Base-by-base conservation (phyloP, 345 rosid species). In the Aurinia saxatilis region DNA sequence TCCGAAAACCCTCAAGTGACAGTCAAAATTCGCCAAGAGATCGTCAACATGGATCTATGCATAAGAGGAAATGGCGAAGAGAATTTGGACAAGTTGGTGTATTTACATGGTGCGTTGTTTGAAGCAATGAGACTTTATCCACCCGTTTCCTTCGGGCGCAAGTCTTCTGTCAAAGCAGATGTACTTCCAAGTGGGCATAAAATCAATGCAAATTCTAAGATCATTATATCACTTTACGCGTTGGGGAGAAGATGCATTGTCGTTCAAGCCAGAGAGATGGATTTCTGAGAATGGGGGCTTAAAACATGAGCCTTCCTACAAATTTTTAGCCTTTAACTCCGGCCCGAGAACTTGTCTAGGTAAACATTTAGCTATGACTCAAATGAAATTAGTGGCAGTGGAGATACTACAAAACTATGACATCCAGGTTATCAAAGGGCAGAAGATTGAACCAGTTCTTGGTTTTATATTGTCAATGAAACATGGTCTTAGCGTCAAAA, bases 81-180 rank as follows among this genome's bases (percentile, higher is more conserved):
- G 6, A 12, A 12, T 4, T 18, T 72, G 57, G 51, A 52, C 40
- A 66, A 75, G 49, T 3, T 75, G 5, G 68, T 71, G 38, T 70
- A 49, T 66, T 44, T 75, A 12, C 75, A 75, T 6, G 79, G 51
- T 2, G 75, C 75, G 1, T 13, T 75, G 31, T 60, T 35, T 5
- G 79, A 70, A 45, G 18, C 79, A 2, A 10, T 75, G 54, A 66
- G 75, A 27, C 69, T 75, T 1, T 75, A 52, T 52, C 75, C 79
- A 17, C 65, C 79, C 13, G 47, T 50, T 33, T 63, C 72, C 0
- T 17, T 65, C 29, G 18, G 53, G 10, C 34, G 51, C 11, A 60
- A 57, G 58, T 31, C 50, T 17, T 27, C 73, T 3, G 4, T 41
- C 3, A 5, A 41, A 49, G 10, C 50, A 0, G 79, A 75, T 53